Evolutionary conservation across 768 basidiomycete genomes (phyloP), one percentile per base, ranked within the genome.

Genomic region (Leccinum arenicola): DNA sequence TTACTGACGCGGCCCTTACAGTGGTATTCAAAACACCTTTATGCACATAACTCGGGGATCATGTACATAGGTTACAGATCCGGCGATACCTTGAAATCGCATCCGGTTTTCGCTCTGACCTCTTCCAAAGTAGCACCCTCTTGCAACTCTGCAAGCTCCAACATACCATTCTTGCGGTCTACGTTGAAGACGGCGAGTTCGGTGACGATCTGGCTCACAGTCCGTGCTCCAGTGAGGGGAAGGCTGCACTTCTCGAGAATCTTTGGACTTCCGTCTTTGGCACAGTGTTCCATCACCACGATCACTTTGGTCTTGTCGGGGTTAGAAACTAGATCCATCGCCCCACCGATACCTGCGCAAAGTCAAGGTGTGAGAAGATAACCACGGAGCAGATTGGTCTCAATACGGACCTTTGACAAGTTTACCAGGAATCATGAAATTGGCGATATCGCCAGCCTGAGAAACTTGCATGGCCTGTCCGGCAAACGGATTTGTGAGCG

Each of bases 401-500:
- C 40, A 33, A 29, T 40, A 14, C 64, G 12, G 63, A 83, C 89
- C 89, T 80, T 91, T 93, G 35, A 93, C 82, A 71, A 94, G 82
- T 77, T 97, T 96, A 14, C 94, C 93, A 3, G 95, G 95, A 68
- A 97, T 95, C 95, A 97, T 98, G 72, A 93, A 98, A 78, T 98
- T 98, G 57, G 95, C 95, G 62, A 98, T 89, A 72, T 98, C 95
- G 43, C 93, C 95, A 1, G 84, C 85, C 63, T 91, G 87, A 2
- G 93, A 94, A 52, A 98, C 95, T 80, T 98, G 87, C 92, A 98
- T 93, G 10, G 93, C 93, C 90, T 93, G 58, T 11, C 47, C 25
- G 50, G n/a, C 31, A 61, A 19, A 23, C 33, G 33, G 45, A 56
- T 7, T 45, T 47, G 19, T 68, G 27, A 54, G 40, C 27, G 10